Conservation (phyloP, 1,284 basidiomycete genomes). For the Erythrobasidium hasegawianum region DNA sequence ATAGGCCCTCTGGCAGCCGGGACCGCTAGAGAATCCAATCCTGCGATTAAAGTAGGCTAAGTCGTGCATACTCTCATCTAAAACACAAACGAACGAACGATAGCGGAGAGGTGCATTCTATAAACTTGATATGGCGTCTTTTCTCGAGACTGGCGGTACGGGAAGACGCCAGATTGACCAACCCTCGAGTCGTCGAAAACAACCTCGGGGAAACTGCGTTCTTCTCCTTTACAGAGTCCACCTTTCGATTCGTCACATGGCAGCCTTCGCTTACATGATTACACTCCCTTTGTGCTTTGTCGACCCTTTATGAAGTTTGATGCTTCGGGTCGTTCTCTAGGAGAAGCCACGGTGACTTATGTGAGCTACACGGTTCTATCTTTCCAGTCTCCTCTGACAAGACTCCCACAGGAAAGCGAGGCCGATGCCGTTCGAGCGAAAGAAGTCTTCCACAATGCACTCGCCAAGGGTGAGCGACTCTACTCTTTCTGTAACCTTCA, state of each 20-base stretch:
- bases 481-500: background rate
- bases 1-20: conserved; percentile 68
- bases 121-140: background rate
- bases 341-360: conserved; percentile 76
- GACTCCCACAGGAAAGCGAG: conserved; percentile 53
- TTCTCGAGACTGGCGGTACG: background rate
- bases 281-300: conserved; percentile 12
- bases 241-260: background rate
- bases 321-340: conserved; percentile 86
- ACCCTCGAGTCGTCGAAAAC: too few species aligned
- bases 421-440: conserved; percentile 78
- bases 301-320: conserved; percentile 66
- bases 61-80: background rate
- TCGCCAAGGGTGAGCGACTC: conserved; percentile 70
- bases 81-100: too few species aligned
- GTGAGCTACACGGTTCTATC: conserved; percentile 42
- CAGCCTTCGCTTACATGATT: background rate
- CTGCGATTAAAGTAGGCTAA: conserved; percentile 76
- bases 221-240: background rate
- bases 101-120: too few species aligned
- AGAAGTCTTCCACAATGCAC: conserved; percentile 79
- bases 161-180: background rate
- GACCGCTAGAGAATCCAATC: conserved; percentile 61
- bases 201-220: background rate
- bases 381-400: background rate